These are phyloP conservation scores for Monoraphidium neglectum DNA, from an alignment of 139 green algal species.

Conservation along the genomic window DNA sequence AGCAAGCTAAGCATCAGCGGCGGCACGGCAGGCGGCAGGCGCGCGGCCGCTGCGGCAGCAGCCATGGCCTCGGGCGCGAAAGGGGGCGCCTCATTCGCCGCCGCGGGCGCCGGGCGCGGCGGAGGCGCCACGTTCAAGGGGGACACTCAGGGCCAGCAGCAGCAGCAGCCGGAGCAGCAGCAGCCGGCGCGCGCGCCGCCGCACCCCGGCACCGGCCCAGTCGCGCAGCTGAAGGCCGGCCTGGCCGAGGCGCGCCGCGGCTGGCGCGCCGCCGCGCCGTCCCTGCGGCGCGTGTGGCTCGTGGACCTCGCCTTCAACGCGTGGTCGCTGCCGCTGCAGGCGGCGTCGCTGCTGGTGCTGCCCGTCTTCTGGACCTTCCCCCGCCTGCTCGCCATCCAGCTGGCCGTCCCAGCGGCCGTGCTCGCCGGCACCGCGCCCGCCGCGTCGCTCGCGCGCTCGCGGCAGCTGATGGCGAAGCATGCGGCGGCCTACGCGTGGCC, in stretches of 20 bases:
- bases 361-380: conserved; percentile 47
- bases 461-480: conserved; percentile 31
- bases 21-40: background rate
- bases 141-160: background rate
- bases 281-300: conserved; percentile 21
- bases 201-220: background rate
- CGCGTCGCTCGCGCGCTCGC: conserved; percentile 28
- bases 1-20: background rate
- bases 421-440: conserved; percentile 1
- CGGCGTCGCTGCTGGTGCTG: conserved; percentile 46
- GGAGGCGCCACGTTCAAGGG: background rate
- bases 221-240: background rate
- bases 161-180: background rate
- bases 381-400: conserved; percentile 47
- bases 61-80: background rate
- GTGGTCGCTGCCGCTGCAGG: conserved; percentile 53
- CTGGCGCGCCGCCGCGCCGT: background rate
- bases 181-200: background rate
- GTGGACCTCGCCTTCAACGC: conserved; percentile 46
- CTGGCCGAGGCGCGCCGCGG: background rate
- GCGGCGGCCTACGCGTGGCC: conserved; percentile 41
- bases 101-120: background rate
- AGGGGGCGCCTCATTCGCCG: background rate
- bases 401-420: conserved; percentile 30
- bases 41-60: background rate